These are phyloP conservation scores for Fusarium avenaceum DNA, from an alignment of 2,329 filamentous ascomycete species.

Conservation along the genomic window DNA sequence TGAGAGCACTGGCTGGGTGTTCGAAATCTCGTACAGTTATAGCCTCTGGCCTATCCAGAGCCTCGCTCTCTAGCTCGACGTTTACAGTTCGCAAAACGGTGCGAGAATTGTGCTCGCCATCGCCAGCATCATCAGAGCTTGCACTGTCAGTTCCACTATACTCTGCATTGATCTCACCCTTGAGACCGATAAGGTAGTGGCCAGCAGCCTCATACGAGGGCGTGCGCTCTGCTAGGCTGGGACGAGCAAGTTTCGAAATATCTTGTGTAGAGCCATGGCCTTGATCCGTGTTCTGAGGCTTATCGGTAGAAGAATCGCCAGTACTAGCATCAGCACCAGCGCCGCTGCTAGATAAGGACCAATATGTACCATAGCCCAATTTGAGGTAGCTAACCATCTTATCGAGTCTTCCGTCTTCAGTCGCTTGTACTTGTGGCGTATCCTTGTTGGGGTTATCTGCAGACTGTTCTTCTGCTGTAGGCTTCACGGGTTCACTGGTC, in stretches of 20 bases:
- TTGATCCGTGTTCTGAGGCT: conserved; percentile 25
- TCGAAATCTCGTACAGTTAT: conserved; percentile 62
- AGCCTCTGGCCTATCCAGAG: conserved; percentile 57
- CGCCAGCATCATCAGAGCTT: conserved; percentile 51
- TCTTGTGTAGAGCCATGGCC: conserved; percentile 33
- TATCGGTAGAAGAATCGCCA: conserved; percentile 33
- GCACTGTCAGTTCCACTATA: conserved; percentile 51
- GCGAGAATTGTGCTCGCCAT: conserved; percentile 62
- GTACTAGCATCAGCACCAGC: conserved; percentile 18
- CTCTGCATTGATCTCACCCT: conserved; percentile 71
- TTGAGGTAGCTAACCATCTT: conserved; percentile 75
- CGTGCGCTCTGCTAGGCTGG: conserved; percentile 25
- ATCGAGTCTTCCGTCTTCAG: conserved; percentile 60
- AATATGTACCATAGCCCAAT: conserved; percentile 76
- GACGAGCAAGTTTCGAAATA: conserved; percentile 19
- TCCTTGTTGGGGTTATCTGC: conserved; percentile 10
- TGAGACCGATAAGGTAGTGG: conserved; percentile 76
- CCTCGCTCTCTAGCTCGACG: conserved; percentile 69
- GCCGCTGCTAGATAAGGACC: conserved; percentile 61
- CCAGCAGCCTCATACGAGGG: conserved; percentile 55
- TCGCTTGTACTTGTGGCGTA: conserved; percentile 35
- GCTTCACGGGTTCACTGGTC: conserved; percentile 11
- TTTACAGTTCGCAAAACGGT: conserved; percentile 75
- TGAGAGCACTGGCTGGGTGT: conserved; percentile 53
- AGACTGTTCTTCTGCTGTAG: neutral